Percentiles rank a stretch among this genome's conserved stretches.
These are phyloP conservation scores for Golovinomyces cichoracearum DNA, from an alignment of 2,329 filamentous ascomycete species.

Conservation along the genomic window DNA sequence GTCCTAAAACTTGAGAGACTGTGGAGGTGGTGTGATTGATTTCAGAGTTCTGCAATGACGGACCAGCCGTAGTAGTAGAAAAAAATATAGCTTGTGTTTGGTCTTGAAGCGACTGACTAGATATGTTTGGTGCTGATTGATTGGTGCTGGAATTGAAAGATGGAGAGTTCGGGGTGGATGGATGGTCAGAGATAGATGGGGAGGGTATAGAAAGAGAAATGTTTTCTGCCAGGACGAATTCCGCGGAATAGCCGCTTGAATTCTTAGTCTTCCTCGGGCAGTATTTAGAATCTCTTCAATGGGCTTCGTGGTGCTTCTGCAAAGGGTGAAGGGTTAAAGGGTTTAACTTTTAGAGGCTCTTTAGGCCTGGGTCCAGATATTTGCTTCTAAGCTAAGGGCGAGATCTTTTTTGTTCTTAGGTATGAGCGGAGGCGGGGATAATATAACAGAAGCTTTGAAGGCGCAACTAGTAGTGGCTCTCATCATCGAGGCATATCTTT, in stretches of 20 bases:
- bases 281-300: neutral
- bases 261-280: neutral
- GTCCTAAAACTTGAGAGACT: conserved; percentile 24
- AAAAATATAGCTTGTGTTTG: conserved; percentile 3
- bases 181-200: conserved; percentile 42
- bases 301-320: neutral
- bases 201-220: conserved; percentile 24
- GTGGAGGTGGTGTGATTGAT: neutral
- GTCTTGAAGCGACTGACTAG: conserved; percentile 7
- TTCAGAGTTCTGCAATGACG: neutral
- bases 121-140: conserved; percentile 19
- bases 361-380: neutral
- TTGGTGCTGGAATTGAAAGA: conserved; percentile 23
- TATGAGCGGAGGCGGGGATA: neutral
- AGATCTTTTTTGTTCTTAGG: neutral
- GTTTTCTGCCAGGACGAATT: conserved; percentile 51
- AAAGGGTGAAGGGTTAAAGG: neutral
- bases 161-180: conserved; percentile 29
- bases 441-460: neutral
- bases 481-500: neutral
- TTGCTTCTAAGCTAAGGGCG: neutral
- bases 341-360: neutral
- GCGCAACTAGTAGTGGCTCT: neutral
- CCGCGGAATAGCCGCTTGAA: conserved; percentile 23
- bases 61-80: neutral